Base-by-base conservation (phyloP, 2,329 filamentous ascomycete genomes). In the Alternaria sp. region DNA sequence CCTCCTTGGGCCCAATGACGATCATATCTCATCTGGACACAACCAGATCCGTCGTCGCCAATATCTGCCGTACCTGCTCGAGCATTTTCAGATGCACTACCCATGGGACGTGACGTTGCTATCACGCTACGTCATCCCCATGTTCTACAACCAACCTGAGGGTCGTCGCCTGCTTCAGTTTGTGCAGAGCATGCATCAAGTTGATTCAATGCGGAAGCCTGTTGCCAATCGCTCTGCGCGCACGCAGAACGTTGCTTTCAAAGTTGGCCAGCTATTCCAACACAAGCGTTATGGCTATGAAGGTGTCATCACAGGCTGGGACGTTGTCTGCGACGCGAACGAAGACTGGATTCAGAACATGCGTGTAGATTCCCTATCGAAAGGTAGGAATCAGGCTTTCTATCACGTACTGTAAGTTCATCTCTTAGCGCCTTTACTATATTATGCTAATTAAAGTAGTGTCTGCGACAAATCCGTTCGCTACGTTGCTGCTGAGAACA, bases 271-370 rank as follows among this genome's bases (percentile, higher is more conserved):
- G 71, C 86, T 97, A 7, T 97, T 98, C 76, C 86, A 86, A 51
- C 96, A 99, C 80, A 88, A 85, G 65, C 87, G 93, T 49, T 97
- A 96, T 77, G 83, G 86, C 19, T 97, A 95, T 77, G 83, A 90
- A 52, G 94, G 91, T 17, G 87, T 96, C 25, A 91, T 99, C 62
- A 92, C 91, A 13, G 94, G 94, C n/a, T 99, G 95, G 94, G 90
- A 91, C 54, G 81, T 82, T 15, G 83, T 85, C 66, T 90, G 85
- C 73, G 86, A 81, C 57, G 86, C 84, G 11, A 83, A 84, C 54
- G 89, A 89, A 69, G 84, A 84, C 63, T 91, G 86, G 90, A 90
- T 88, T 74, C 82, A 84, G 75, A 84, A 85, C 67, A 90, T 89
- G 85, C 82, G 84, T 50, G 87, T 92, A 10, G 88, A 91, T 77